Base-by-base conservation (phyloP, 1,284 basidiomycete species). In the Ustilago lituana region DNA sequence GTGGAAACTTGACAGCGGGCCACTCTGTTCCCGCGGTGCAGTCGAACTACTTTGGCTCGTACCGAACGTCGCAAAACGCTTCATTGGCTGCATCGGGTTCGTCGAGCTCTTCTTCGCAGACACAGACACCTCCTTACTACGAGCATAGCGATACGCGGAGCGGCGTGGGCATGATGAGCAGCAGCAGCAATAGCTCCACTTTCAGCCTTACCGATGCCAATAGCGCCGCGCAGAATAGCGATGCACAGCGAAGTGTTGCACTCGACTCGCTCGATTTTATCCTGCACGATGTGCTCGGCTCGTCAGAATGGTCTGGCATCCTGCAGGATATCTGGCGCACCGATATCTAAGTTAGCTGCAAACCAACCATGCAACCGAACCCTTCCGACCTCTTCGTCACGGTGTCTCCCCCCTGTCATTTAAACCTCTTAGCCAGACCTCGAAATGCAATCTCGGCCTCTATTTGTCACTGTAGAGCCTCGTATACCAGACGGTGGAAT, bases 281-380 rank as follows among this genome's bases (percentile, higher is more conserved):
- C 24, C 31, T 68, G 17, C 57, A 68, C 23, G 65, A 68, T 17
- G 58, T 68, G 22, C 39, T 68, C 8, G 65, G 58, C 6, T 58
- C 54, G 19, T 39, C 35, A 15, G 58, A 68, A 26, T 68, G 65
- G 65, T 38, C 36, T 2, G 59, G 59, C 4, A 58, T 62, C 10
- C n/a, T 68, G 26, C 45, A 54, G 31, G 65, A 67, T 31, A 67
- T 67, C 19, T 66, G 64, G 64, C 20, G 57, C 10, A 56, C 57
- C n/a, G 64, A 66, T 29, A 57, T 66, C 9, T 67, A 29, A 36
- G 5, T 32, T 5, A 31, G n/a, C n/a, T n/a, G n/a, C n/a, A n/a
- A n/a, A n/a, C n/a, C n/a, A n/a, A n/a, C n/a, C n/a, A n/a, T n/a
- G n/a, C n/a, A n/a, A n/a, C n/a, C n/a, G n/a, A n/a, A n/a, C n/a